Base-by-base conservation (phyloP, 768 basidiomycete species). In the Cystofilobasidium ferigula region DNA sequence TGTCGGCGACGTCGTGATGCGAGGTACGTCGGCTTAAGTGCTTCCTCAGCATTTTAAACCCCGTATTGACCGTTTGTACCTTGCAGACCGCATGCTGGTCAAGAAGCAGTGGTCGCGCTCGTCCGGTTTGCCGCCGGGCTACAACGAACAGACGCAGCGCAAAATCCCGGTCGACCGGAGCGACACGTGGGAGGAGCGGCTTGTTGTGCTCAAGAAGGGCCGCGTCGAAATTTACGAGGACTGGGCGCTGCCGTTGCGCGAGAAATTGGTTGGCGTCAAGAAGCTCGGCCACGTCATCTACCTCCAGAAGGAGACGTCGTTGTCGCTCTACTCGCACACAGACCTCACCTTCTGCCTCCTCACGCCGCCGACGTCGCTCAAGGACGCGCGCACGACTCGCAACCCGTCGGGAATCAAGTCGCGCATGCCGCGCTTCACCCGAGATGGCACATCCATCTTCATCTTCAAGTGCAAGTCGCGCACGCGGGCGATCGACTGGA, bases 201-300 rank as follows among this genome's bases (percentile, higher is more conserved):
- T 68, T 10, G 67, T 68, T 14, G 67, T 68, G 26, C 26, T 68
- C 20, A 62, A 61, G 45, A 59, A 58, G 38, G 67, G 67, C 7
- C 28, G 43, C 0, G 67, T 68, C 20, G 67, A 68, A 47, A 62
- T 68, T 8, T 68, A 61, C 61, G 61, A 68, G 35, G 61, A 68
- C 24, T 68, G 67, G 60, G 66, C 57, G 35, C 24, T 67, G 2
- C 53, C 58, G 7, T 30, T 67, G 8, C 65, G 56, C n/a, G 65
- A 67, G 28, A 38, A 26, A 13, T 40, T 67, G 4, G 26, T 36
- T 0, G 65, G 65, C 9, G 61, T 45, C 32, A 67, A 67, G 42
- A 67, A 67, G 32, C 43, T 67, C 34, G 53, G 26, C 7, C 59
- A 67, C 42, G 60, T 67, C 32, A 67, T 67, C 34, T 60, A 54